Evolutionary conservation across 768 basidiomycete genomes (phyloP).

Genomic region (Naganishia antarctica): DNA sequence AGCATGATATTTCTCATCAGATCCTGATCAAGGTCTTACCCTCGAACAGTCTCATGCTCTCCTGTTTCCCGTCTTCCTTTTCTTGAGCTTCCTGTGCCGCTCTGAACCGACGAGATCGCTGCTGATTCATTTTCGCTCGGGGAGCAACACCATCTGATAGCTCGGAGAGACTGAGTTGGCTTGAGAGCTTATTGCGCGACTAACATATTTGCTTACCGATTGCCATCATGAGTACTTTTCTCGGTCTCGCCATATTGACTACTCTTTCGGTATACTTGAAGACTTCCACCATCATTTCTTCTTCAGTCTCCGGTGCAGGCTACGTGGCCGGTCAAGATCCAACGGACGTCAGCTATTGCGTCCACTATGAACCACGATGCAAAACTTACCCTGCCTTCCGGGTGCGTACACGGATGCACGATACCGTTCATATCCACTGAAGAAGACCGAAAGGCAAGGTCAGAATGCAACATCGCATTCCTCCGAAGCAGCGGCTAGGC

Average conservation of each 20-base stretch:
- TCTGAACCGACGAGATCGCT: conserved; percentile 92
- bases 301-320: conserved; percentile 95
- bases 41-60: conserved; percentile 80
- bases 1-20: background rate
- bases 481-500: conserved; percentile 22
- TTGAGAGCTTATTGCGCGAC: too few species aligned
- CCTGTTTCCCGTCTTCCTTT: conserved; percentile 78
- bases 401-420: conserved; percentile 98
- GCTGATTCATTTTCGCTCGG: conserved; percentile 99
- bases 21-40: conserved; percentile 50
- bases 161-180: too few species aligned
- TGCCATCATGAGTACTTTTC: conserved; percentile 95
- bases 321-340: too few species aligned
- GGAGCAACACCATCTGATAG: conserved; percentile 97
- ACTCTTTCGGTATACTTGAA: conserved; percentile 96
- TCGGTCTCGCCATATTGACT: conserved; percentile 91
- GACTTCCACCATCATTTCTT: conserved; percentile 98
- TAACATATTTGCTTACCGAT: conserved; percentile 62
- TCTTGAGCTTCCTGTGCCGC: conserved; percentile 91
- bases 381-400: conserved; percentile 76
- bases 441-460: background rate
- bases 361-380: too few species aligned
- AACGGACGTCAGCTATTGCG: too few species aligned
- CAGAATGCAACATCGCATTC: background rate
- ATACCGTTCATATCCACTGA: conserved; percentile 96